Conservation (phyloP, 2,329 filamentous ascomycete species). For the Blastomyces percursus region DNA sequence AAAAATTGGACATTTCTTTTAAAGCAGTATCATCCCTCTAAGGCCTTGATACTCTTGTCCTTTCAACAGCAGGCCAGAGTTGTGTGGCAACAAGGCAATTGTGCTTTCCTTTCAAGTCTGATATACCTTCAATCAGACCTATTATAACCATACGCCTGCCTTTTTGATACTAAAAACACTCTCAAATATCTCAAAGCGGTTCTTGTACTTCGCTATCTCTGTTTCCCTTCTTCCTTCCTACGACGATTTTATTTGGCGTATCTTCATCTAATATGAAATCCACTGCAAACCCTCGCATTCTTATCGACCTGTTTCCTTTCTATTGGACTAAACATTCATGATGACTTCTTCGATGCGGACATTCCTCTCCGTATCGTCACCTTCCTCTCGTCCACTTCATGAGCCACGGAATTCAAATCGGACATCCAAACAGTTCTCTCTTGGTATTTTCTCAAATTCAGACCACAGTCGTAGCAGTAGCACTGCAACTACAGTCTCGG, state of each 20-base stretch:
- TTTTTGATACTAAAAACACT: not conserved
- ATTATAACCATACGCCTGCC: not conserved
- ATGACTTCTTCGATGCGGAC: conserved; percentile 5
- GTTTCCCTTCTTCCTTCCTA: not conserved
- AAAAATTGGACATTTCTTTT: not conserved
- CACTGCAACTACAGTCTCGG: conserved; percentile 1
- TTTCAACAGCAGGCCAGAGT: not conserved
- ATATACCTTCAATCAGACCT: not conserved
- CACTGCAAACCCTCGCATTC: not conserved
- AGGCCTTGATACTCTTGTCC: not conserved
- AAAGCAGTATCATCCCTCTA: not conserved
- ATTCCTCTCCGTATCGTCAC: conserved; percentile 8
- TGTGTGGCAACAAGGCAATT: not conserved
- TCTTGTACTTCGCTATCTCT: not conserved
- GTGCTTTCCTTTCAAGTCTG: not conserved
- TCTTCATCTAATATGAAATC: not conserved
- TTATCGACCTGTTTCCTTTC: not conserved
- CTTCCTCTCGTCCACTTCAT: not conserved
- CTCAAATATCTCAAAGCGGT: not conserved
- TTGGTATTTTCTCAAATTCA: conserved; percentile 2
- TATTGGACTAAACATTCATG: not conserved
- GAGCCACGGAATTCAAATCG: not conserved
- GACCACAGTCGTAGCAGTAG: conserved; percentile 1
- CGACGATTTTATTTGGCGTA: no score
- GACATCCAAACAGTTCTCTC: conserved; percentile 9